Evolutionary conservation across 257 asterid species (phyloP).

Genomic region (Nemophila menziesii): DNA sequence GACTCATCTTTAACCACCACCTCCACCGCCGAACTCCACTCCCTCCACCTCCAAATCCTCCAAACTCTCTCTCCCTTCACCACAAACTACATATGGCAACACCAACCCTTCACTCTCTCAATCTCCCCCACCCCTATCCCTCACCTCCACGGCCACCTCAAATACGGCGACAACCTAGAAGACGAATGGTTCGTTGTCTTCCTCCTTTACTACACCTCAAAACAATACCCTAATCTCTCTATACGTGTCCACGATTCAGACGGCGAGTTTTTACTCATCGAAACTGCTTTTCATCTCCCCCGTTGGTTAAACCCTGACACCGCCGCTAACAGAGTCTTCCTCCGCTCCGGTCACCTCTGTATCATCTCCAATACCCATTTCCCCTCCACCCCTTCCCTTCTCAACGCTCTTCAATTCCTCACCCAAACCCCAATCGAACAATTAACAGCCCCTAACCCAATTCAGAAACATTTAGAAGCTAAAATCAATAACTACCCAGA

Average conservation of each 20-base stretch:
- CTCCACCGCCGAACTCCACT: slow-evolving; percentile 38
- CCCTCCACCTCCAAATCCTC: slow-evolving; percentile 66
- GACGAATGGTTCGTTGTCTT: slow-evolving; percentile 93
- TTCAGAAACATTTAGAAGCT: slow-evolving; percentile 48
- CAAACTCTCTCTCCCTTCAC: slow-evolving; percentile 32
- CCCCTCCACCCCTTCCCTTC: slow-evolving; percentile 31
- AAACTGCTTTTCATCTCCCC: slow-evolving; percentile 80
- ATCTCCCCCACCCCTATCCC: slow-evolving; percentile 27
- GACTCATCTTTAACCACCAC: slow-evolving; percentile 31
- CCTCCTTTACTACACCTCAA: slow-evolving; percentile 57
- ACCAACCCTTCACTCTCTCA: slow-evolving; percentile 62
- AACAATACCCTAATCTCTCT: slow-evolving; percentile 39
- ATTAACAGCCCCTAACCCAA: slow-evolving; percentile 37
- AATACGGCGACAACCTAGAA: slow-evolving; percentile 78
- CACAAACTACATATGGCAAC: slow-evolving; percentile 62
- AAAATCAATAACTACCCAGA: slow-evolving; percentile 59
- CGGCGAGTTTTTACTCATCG: slow-evolving; percentile 74
- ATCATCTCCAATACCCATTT: slow-evolving; percentile 39
- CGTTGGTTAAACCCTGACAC: slow-evolving; percentile 81
- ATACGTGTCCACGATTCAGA: slow-evolving; percentile 70
- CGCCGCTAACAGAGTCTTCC: slow-evolving; percentile 61
- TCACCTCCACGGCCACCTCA: slow-evolving; percentile 73
- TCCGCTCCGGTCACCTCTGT: slow-evolving; percentile 56
- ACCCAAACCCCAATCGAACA: not conserved
- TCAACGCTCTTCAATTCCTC: slow-evolving; percentile 35